Base-by-base conservation (phyloP, 176 grass and related monocot species). In the Cenchrus fungigraminus region DNA sequence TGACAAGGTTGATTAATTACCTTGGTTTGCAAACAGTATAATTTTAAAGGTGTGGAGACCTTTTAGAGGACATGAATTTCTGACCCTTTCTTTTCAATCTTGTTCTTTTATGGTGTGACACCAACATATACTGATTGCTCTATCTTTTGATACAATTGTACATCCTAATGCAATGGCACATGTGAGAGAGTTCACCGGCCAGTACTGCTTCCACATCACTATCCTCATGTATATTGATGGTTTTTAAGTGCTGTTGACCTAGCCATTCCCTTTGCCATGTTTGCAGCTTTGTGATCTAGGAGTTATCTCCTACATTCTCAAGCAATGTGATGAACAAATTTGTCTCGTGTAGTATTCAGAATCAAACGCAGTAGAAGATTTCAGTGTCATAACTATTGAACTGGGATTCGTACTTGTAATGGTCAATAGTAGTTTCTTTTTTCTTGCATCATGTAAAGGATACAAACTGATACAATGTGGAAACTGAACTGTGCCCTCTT, bases 1-100 rank as follows among this genome's bases (percentile, higher is more conserved):
- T 40, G 28, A 11, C 47, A 65, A 34, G 37, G 31, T 67, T 57
- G 32, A 66, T 75, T 73, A 78, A 74, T 7, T 90, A 68, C 65
- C 34, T 73, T 20, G 22, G 42, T 46, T 82, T 8, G 20, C 34
- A 82, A 71, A 29, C 28, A 58, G 52, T 56, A 9, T 63, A 12
- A 25, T 29, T 59, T 77, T 63, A 53, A 19, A 80, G 47, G 50
- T n/a, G 15, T 9, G 5, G 15, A 12, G 9, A 16, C 52, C 28
- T 37, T 57, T 76, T 56, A 57, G 15, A 42, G 52, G 32, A 13
- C 52, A 58, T 4, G 6, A 76, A 12, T 28, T 62, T 62, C 19
- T 65, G 10, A 5, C 8, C 17, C 9, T 29, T 19, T 25, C 6
- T 4, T 46, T 62, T 28, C 17, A 47, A 45, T 71, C 10, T 47